phyloP scores from a whole-genome alignment of 2,329 filamentous ascomycete species.

The Botryosphaeria dothidea region DNA sequence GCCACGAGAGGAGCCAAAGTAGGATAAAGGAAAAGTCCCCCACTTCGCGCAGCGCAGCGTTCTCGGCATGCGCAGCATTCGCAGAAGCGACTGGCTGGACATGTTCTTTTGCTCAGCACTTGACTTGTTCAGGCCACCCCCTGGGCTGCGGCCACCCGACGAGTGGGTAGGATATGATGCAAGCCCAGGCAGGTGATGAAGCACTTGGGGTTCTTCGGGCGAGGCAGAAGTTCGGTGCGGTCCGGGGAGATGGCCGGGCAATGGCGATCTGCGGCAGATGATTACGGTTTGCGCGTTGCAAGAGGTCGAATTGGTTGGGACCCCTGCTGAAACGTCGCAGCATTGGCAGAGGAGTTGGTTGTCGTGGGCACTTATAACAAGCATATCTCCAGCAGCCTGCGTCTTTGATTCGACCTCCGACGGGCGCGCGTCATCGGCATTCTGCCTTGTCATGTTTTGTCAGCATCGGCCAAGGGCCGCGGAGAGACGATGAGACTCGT shows the following conservation, averaged over 20 bases:
- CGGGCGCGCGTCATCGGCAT: background rate
- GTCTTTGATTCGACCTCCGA: background rate
- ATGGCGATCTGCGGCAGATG: background rate
- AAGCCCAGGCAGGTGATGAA: constrained; percentile 1
- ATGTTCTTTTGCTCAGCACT: background rate
- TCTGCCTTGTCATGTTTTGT: background rate
- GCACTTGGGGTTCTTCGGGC: background rate
- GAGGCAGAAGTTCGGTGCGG: background rate
- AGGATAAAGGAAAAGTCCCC: background rate
- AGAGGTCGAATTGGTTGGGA: background rate
- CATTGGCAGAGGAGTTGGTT: background rate
- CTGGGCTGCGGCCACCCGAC: background rate
- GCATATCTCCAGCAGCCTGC: background rate
- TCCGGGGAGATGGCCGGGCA: background rate
- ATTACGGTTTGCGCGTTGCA: background rate
- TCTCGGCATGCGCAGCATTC: background rate
- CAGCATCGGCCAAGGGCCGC: background rate
- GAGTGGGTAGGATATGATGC: background rate
- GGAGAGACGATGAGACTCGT: too few relatives aligned
- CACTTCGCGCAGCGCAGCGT: too few relatives aligned
- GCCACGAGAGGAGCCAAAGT: background rate
- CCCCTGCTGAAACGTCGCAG: background rate
- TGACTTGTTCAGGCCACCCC: background rate
- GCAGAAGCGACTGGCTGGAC: background rate
- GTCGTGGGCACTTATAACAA: background rate